These are phyloP conservation scores for Saccharomyces hybrid DNA, from an alignment of 1,139 yeast genomes.

Conservation along the genomic window DNA sequence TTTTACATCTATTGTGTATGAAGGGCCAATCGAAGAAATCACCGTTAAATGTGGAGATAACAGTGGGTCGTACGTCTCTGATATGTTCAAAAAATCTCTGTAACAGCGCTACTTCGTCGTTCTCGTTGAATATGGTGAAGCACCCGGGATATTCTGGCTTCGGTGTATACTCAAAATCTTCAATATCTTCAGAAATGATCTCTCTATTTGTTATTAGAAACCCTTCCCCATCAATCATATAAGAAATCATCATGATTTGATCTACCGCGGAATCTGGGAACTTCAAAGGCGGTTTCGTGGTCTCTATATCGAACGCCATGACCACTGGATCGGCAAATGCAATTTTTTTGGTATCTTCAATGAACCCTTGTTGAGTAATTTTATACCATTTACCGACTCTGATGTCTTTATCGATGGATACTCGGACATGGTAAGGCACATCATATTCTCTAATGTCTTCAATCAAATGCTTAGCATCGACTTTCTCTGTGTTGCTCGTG, in stretches of 20 bases:
- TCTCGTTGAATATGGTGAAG: slow-evolving; percentile 85
- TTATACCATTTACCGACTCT: slow-evolving; percentile 96
- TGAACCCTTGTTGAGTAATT: slow-evolving; percentile 58
- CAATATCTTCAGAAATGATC: slow-evolving; percentile 88
- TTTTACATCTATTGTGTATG: slow-evolving; percentile 77
- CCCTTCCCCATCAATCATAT: slow-evolving; percentile 98
- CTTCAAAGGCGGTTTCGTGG: slow-evolving; percentile 91
- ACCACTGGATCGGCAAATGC: slow-evolving; percentile 98
- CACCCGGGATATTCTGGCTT: slow-evolving; percentile 90
- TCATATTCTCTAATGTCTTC: slow-evolving; percentile 88
- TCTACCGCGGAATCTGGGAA: slow-evolving; percentile 92
- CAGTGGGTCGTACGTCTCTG: slow-evolving; percentile 82
- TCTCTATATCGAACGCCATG: slow-evolving; percentile 94
- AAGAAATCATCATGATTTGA: slow-evolving; percentile 97
- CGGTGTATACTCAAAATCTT: slow-evolving; percentile 95
- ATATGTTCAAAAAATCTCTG: slow-evolving; percentile 82
- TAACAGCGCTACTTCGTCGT: slow-evolving; percentile 69
- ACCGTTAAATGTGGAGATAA: slow-evolving; percentile 95
- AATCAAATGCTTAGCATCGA: slow-evolving; percentile 57
- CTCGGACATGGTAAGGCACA: slow-evolving; percentile 94
- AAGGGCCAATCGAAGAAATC: slow-evolving; percentile 99
- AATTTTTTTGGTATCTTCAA: slow-evolving; percentile 57
- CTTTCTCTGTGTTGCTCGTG: slow-evolving; percentile 12
- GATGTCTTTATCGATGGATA: slow-evolving; percentile 76
- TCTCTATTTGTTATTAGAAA: slow-evolving; percentile 88